A percentile compares a stretch with the other conserved stretches of the same genome.
These are phyloP conservation scores for Sherardia arvensis DNA, from an alignment of 257 asterid genomes.

Conservation along the genomic window DNA sequence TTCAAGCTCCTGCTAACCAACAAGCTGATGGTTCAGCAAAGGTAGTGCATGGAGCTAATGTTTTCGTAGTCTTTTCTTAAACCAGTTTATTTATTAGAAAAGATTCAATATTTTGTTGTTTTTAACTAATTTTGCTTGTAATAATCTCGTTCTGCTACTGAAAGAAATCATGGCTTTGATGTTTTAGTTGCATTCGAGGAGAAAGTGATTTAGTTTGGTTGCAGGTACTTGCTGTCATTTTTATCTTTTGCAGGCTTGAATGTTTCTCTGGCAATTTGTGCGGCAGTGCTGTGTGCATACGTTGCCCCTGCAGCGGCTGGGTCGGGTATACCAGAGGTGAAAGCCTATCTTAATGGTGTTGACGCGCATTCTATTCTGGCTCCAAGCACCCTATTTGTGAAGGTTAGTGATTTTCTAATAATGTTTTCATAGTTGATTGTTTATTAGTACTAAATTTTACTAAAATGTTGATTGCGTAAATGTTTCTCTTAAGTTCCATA, in stretches of 20 bases:
- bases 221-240: slow-evolving; percentile 66
- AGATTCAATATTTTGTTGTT: too few relatives aligned
- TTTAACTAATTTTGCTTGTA: too few relatives aligned
- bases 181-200: slow-evolving; percentile 14
- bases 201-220: slow-evolving; percentile 15
- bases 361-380: slow-evolving; percentile 97
- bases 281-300: slow-evolving; percentile 72
- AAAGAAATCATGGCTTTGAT: not conserved
- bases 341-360: slow-evolving; percentile 91
- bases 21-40: slow-evolving; percentile 54
- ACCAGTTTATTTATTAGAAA: not conserved
- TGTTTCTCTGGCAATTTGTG: slow-evolving; percentile 48
- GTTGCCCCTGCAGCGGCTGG: slow-evolving; percentile 98
- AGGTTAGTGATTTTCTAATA: slow-evolving; percentile 32
- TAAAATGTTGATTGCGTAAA: not conserved
- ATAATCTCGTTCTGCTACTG: not conserved
- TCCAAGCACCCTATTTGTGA: slow-evolving; percentile 88
- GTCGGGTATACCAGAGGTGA: slow-evolving; percentile 98
- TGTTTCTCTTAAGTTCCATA: not conserved
- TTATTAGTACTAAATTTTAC: not conserved
- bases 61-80: not conserved
- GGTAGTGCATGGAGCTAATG: slow-evolving; percentile 29
- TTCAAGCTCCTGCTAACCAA: slow-evolving; percentile 56
- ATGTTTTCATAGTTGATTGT: not conserved
- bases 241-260: slow-evolving; percentile 61